phyloP scores from a whole-genome alignment of 257 asterid species.

The Salvia hispanica region DNA sequence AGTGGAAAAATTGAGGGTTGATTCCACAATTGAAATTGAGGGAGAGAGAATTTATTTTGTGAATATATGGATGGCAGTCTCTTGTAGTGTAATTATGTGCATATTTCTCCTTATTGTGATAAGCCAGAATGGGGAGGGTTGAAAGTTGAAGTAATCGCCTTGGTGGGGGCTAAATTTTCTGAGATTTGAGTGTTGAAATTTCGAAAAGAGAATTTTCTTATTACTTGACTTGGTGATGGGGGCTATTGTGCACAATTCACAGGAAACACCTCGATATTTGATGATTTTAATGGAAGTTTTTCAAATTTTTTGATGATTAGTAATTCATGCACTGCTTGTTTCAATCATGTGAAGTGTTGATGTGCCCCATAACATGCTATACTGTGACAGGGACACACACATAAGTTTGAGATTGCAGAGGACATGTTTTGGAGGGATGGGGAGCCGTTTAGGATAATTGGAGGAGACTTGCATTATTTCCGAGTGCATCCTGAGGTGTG shows the following conservation, averaged over 20 bases:
- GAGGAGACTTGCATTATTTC: constrained; percentile 93
- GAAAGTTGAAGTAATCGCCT: not conserved
- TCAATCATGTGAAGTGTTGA: not conserved
- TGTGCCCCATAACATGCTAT: constrained; percentile 12
- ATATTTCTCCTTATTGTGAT: constrained; percentile 1
- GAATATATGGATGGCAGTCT: no score
- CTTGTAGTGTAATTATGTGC: no score
- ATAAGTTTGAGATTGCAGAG: constrained; percentile 65
- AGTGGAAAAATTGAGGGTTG: not conserved
- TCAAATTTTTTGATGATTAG: not conserved
- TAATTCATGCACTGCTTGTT: constrained; percentile 8
- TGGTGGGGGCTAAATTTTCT: no score
- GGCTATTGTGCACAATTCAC: no score
- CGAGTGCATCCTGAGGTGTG: constrained; percentile 87
- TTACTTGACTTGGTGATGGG: no score
- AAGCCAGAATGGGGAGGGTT: not conserved
- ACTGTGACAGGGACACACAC: constrained; percentile 49
- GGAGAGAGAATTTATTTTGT: not conserved
- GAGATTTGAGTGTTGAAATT: no score
- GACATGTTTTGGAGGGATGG: constrained; percentile 95
- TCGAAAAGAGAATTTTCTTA: no score
- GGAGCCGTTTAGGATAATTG: constrained; percentile 76
- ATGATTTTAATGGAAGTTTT: no score
- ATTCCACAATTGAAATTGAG: not conserved
- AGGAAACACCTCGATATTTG: no score